A percentile compares a stretch with the other conserved stretches of the same genome.
Conservation (phyloP, 1,284 basidiomycete species). For the Cryptococcus neoformans region DNA sequence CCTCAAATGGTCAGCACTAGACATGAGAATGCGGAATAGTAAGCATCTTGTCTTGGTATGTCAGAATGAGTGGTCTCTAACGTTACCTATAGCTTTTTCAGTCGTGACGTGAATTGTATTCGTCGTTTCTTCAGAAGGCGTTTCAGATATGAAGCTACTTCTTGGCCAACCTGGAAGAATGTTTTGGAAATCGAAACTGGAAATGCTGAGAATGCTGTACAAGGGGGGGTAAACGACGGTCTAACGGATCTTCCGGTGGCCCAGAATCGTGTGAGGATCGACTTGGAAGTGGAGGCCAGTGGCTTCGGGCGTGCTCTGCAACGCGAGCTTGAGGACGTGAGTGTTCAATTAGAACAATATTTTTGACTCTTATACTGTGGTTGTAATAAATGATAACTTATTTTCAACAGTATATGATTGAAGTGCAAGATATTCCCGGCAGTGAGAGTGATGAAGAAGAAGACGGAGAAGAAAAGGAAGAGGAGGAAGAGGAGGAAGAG, state of each 20-base stretch:
- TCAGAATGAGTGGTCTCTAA: neutral
- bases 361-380: neutral
- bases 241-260: constrained; percentile 18
- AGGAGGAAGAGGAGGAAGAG: constrained; percentile 47
- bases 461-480: constrained; percentile 32
- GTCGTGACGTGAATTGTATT: constrained; percentile 96
- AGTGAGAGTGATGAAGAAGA: constrained; percentile 36
- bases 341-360: constrained; percentile 18
- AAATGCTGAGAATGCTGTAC: constrained; percentile 19
- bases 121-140: constrained; percentile 87
- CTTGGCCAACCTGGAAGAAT: constrained; percentile 80
- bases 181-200: constrained; percentile 50
- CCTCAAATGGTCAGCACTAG: constrained; percentile 98
- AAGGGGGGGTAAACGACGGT: constrained; percentile 13
- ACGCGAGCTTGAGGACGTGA: constrained; percentile 75
- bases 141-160: constrained; percentile 86
- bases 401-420: constrained; percentile 57
- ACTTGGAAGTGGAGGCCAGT: constrained; percentile 86
- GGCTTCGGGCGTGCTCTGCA: constrained; percentile 83
- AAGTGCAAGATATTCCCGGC: constrained; percentile 42
- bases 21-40: constrained; percentile 97
- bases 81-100: constrained; percentile 77
- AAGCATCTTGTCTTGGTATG: constrained; percentile 37
- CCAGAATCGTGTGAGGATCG: constrained; percentile 60
- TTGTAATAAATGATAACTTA: neutral